These are phyloP conservation scores for Penicillium crustosum DNA, from an alignment of 2,329 filamentous ascomycete genomes.

Conservation along the genomic window DNA sequence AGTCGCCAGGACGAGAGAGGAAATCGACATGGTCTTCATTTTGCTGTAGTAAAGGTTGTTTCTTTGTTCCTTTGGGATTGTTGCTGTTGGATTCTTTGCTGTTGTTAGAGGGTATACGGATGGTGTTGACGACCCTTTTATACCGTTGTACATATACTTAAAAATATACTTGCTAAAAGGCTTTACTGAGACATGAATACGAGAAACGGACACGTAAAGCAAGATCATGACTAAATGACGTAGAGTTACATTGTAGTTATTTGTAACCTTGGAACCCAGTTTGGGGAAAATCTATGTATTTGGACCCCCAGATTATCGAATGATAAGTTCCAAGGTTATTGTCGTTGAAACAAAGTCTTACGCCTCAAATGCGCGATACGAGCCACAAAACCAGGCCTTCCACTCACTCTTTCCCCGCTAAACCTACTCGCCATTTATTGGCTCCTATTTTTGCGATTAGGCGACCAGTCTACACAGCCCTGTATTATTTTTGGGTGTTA, in stretches of 20 bases:
- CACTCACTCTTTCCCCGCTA: neutral
- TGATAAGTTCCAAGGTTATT: neutral
- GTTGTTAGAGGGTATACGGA: neutral
- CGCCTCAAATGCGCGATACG: neutral
- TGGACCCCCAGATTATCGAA: neutral
- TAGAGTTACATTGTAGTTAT: constrained; percentile 1
- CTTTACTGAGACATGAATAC: constrained; percentile 1
- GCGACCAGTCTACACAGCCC: constrained; percentile 2
- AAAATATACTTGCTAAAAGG: neutral
- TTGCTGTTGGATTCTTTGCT: neutral
- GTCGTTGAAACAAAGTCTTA: neutral
- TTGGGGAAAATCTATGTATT: neutral
- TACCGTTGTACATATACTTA: neutral
- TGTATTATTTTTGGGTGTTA: neutral
- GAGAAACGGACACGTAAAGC: neutral
- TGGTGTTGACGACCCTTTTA: constrained; percentile 1
- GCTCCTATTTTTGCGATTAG: neutral
- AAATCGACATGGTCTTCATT: constrained; percentile 16
- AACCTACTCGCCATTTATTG: neutral
- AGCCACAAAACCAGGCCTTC: neutral
- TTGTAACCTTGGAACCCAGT: neutral
- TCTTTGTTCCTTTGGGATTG: neutral
- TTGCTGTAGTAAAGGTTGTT: neutral
- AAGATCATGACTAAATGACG: neutral
- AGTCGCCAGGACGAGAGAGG: constrained; percentile 10